Base-by-base conservation (phyloP, 352 stramenopile species). In the Globisporangium ultimum region DNA sequence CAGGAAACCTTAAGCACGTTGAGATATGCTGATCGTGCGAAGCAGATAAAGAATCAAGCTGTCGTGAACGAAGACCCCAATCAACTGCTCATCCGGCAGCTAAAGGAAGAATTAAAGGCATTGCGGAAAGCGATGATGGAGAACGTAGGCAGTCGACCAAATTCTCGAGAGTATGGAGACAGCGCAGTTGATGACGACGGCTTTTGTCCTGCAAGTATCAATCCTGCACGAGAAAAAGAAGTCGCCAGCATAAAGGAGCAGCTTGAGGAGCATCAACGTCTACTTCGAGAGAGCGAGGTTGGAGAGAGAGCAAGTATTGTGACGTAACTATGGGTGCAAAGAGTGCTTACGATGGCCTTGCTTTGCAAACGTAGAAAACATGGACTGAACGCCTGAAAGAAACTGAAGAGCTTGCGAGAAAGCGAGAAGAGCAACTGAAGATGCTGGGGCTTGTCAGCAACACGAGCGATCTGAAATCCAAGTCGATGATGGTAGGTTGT, bases 1-100 rank as follows among this genome's bases (percentile, higher is more conserved):
- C 89, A 97, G 72, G 91, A 97, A 81, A 97, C 89, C 5, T 62
- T 97, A 12, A 88, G 84, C 34, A 97, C 91, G 36, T 60, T 97
- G 14, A 76, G 89, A n/a, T 97, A 97, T 60, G 91, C 90, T 0
- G 87, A 96, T 60, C 73, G 89, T 46, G 91, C 90, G 0, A 97
- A 97, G 65, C 85, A 96, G 60, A 97, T 97, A 63, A 97, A 96
- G 60, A 97, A 97, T 67, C 88, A 97, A 56, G 90, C 89, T 2
- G 71, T 96, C 14, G 87, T 97, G 38, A 97, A 97, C 52, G 91
- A 97, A 71, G 90, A 97, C 53, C 89, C 88, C 7, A 96, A 90
- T 40, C 82, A 95, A 63, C 56, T 92, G 53, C 76, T 96, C 15
- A 95, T 96, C 48, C 79, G 86, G 6, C 76, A 93, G 76, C 60